Conservation (phyloP, 129 eudicot species). For the Flaveria ramosissima region DNA sequence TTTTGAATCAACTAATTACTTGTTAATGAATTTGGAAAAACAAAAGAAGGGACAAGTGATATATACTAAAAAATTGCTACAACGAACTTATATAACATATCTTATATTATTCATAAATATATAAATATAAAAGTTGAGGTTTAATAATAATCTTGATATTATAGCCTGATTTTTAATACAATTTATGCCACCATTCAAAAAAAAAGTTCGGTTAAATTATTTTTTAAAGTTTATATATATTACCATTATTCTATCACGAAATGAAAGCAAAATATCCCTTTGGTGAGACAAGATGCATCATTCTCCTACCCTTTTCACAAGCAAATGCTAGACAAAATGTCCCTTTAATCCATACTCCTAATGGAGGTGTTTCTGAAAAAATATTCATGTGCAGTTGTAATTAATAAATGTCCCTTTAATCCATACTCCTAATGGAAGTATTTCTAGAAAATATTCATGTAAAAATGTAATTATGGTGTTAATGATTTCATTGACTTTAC, state of each 20-base stretch:
- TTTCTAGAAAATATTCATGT: conserved; percentile 21
- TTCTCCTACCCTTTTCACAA: conserved; percentile 26
- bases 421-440: conserved; percentile 17
- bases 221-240: neutral
- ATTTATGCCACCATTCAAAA: too few species aligned
- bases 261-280: neutral
- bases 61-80: too few species aligned
- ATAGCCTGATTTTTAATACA: too few species aligned
- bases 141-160: too few species aligned
- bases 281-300: conserved; percentile 40
- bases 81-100: too few species aligned
- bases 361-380: conserved; percentile 17
- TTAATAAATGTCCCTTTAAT: conserved; percentile 18
- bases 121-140: too few species aligned
- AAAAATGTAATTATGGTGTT: conserved; percentile 1
- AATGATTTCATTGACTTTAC: neutral
- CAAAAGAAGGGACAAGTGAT: neutral
- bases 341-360: conserved; percentile 25
- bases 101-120: too few species aligned
- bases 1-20: neutral
- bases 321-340: conserved; percentile 25
- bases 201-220: neutral
- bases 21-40: neutral
- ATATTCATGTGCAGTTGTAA: conserved; percentile 18
- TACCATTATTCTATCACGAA: neutral